Base-by-base conservation (phyloP, 352 stramenopile genomes). In the Aphanomyces euteiches region DNA sequence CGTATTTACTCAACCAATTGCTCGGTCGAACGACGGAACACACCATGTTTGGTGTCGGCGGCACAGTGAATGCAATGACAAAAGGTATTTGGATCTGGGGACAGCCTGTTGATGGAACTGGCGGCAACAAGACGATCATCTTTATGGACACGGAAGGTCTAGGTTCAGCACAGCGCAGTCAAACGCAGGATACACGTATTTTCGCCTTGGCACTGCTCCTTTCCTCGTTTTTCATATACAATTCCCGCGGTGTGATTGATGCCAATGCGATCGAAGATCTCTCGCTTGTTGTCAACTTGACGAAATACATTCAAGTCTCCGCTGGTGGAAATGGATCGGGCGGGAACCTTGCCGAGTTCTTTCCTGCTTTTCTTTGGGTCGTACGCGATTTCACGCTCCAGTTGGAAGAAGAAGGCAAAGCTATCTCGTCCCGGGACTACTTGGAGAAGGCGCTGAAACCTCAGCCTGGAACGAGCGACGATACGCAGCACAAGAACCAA, bases 71-170 rank as follows among this genome's bases (percentile, higher is more conserved):
- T 50, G 89, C 88, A 2, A 96, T 90, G 68, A 97, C 90, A 12
- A 95, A 96, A 67, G 90, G 90, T 60, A 96, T 97, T 67, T 97
- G 90, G 89, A 92, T 97, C 77, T 96, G 90, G 89, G 86, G 88
- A 37, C 69, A 85, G 38, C 88, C 88, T 38, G 78, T 90, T 47
- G 75, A 90, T 48, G 82, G 80, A 69, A 92, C 86, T 15, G 90
- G 10, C 15, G 13, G 13, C 0, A 53, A 36, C 15, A 67, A 67
- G 59, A 67, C 74, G 63, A 74, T 90, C 34, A 50, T 97, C 28
- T 94, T 97, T 74, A 73, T 97, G 43, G 90, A 97, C 72, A 97
- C 90, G 5, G 90, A 97, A 72, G 90, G 90, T 4, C 77, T 97
- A 0, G 90, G 89, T 17, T 93, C 84, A 0, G 76, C 87, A 8